Percentiles rank a stretch among this genome's conserved stretches.
Conservation (phyloP, 2,329 filamentous ascomycete species). For the Sarocladiaceae sp. region DNA sequence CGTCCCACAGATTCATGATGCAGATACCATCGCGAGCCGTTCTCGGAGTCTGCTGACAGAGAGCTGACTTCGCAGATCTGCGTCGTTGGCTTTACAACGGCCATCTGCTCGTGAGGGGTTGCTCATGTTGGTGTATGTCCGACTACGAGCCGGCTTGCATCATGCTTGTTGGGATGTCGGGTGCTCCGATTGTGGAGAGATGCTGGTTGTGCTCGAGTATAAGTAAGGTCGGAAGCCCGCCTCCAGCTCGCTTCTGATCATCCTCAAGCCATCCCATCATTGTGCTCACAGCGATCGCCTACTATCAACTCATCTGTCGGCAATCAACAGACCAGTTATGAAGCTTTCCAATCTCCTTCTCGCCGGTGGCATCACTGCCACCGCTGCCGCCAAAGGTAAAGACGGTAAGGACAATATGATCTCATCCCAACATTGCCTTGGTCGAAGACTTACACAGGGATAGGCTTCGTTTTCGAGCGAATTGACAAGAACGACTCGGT, state of each 20-base stretch:
- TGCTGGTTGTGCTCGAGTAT: background rate
- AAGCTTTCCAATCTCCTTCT: conserved; percentile 1
- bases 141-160: background rate
- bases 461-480: conserved; percentile 25
- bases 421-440: no score
- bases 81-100: background rate
- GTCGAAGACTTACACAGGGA: background rate
- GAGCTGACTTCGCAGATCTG: background rate
- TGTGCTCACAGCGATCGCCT: no score
- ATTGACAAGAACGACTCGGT: conserved; percentile 29
- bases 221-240: no score
- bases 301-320: background rate
- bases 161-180: background rate
- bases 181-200: no score
- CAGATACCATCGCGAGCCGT: background rate
- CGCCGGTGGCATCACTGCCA: background rate
- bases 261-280: no score
- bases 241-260: no score
- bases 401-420: no score
- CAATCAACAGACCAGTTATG: no score
- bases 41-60: background rate
- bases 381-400: background rate
- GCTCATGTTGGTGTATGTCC: background rate
- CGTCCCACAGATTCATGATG: no score
- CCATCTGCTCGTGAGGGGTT: no score